Evolutionary conservation across 2,329 filamentous ascomycete genomes (phyloP).

Genomic region (Aspergillus ibericus): DNA sequence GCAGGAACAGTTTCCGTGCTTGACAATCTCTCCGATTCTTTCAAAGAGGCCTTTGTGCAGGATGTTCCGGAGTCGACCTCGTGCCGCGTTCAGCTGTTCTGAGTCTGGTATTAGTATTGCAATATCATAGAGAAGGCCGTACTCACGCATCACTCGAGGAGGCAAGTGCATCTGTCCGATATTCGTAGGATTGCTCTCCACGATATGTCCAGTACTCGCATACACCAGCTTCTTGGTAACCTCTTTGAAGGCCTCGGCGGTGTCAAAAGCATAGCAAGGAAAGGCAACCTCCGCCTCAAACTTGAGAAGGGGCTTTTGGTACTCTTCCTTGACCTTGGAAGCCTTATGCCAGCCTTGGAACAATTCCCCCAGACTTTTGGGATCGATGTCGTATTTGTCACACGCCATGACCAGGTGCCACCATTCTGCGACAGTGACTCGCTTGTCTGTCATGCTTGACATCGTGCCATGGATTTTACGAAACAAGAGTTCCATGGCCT

Average conservation of each 20-base stretch:
- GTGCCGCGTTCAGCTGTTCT: slow-evolving; percentile 8
- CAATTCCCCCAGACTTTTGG: neutral
- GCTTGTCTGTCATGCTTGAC: neutral
- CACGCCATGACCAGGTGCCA: neutral
- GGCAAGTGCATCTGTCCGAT: slow-evolving; percentile 1
- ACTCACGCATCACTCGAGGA: slow-evolving; percentile 4
- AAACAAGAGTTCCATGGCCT: neutral
- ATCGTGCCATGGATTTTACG: neutral
- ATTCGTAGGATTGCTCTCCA: slow-evolving; percentile 4
- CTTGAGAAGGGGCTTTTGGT: neutral
- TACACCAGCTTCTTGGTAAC: slow-evolving; percentile 3
- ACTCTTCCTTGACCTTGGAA: neutral
- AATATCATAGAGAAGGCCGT: neutral
- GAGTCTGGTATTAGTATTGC: neutral
- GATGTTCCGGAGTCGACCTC: slow-evolving; percentile 6
- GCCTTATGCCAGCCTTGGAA: neutral
- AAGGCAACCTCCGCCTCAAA: neutral
- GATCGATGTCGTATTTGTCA: neutral
- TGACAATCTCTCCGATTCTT: neutral
- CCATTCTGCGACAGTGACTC: neutral
- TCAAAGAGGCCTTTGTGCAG: slow-evolving; percentile 1
- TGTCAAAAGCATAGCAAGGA: slow-evolving; percentile 3
- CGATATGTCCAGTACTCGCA: neutral
- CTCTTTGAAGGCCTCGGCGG: neutral
- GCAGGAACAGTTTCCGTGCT: neutral